Evolutionary conservation across 2,329 filamentous ascomycete species (phyloP).

Genomic region (Thermoascus crustaceus): DNA sequence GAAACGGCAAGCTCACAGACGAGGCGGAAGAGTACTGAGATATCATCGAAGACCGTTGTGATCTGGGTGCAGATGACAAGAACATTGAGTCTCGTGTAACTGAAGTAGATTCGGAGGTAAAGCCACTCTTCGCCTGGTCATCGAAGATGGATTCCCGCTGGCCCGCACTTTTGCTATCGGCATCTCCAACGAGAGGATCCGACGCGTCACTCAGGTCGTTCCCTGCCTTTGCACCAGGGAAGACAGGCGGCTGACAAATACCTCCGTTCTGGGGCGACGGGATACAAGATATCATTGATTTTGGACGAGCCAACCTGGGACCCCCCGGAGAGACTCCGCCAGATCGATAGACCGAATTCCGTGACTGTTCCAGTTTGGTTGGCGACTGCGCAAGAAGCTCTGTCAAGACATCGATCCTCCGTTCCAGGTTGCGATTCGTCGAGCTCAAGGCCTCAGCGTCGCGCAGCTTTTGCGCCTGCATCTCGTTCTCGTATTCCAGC

Average conservation of each 20-base stretch:
- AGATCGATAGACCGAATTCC: too few species aligned
- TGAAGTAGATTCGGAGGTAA: too few species aligned
- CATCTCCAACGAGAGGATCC: not conserved
- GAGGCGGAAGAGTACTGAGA: constrained; percentile 16
- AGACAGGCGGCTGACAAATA: not conserved
- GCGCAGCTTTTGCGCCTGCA: constrained; percentile 23
- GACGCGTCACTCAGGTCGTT: not conserved
- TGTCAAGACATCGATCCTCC: constrained; percentile 29
- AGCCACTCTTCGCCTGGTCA: too few species aligned
- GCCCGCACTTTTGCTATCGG: not conserved
- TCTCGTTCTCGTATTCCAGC: constrained; percentile 24
- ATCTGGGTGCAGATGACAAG: constrained; percentile 10
- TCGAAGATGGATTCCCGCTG: not conserved
- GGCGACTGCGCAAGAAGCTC: constrained; percentile 29
- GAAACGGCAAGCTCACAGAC: constrained; percentile 16
- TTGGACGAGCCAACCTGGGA: constrained; percentile 9
- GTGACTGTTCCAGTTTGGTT: constrained; percentile 12
- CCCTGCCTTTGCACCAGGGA: too few species aligned
- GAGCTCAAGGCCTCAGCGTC: constrained; percentile 23
- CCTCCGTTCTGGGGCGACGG: constrained; percentile 2
- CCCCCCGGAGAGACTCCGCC: too few species aligned
- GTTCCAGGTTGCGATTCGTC: constrained; percentile 25
- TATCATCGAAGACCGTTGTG: constrained; percentile 18
- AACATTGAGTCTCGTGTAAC: constrained; percentile 15
- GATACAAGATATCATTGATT: constrained; percentile 11